Conservation (phyloP, 2,329 filamentous ascomycete genomes). For the Xenoacremonium recifei region DNA sequence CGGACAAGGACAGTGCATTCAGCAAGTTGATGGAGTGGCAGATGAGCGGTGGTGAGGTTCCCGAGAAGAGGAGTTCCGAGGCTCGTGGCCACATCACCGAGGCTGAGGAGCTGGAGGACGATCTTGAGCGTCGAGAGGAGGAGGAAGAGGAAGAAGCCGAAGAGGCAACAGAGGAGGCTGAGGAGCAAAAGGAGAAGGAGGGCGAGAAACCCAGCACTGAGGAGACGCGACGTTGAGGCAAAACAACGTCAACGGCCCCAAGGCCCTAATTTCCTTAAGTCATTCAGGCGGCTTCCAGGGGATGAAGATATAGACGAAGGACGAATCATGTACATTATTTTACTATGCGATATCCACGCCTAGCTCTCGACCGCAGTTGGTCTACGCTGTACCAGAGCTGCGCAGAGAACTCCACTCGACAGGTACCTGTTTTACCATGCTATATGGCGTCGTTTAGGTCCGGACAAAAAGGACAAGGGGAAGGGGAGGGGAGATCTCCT, state of each 20-base stretch:
- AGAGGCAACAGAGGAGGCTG: conserved; percentile 24
- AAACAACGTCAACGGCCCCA: neutral
- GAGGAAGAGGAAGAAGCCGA: conserved; percentile 30
- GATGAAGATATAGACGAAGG: conserved; percentile 22
- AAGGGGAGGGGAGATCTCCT: neutral
- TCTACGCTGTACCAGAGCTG: conserved; percentile 12
- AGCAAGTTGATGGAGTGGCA: conserved; percentile 99
- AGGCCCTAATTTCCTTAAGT: conserved; percentile 3
- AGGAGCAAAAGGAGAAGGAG: conserved; percentile 6
- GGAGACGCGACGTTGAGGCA: conserved; percentile 13
- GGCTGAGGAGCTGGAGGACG: conserved; percentile 51
- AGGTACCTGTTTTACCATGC: conserved; percentile 12
- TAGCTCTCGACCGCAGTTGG: conserved; percentile 19
- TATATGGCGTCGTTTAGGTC: conserved; percentile 21
- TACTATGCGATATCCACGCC: conserved; percentile 23
- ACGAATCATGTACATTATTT: conserved; percentile 28
- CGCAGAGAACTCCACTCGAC: conserved; percentile 26
- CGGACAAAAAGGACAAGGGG: conserved; percentile 6
- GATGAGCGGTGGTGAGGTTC: conserved; percentile 77
- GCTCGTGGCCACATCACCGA: conserved; percentile 45
- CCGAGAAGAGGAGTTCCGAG: conserved; percentile 37
- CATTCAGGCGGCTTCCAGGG: neutral
- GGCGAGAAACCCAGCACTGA: conserved; percentile 11
- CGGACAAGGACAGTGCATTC: conserved; percentile 77
- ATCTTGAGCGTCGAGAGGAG: conserved; percentile 41